Evolutionary conservation across 495 filamentous ascomycete species (phyloP), one percentile per base, ranked within the genome.

Genomic region (Cercophora scortea): DNA sequence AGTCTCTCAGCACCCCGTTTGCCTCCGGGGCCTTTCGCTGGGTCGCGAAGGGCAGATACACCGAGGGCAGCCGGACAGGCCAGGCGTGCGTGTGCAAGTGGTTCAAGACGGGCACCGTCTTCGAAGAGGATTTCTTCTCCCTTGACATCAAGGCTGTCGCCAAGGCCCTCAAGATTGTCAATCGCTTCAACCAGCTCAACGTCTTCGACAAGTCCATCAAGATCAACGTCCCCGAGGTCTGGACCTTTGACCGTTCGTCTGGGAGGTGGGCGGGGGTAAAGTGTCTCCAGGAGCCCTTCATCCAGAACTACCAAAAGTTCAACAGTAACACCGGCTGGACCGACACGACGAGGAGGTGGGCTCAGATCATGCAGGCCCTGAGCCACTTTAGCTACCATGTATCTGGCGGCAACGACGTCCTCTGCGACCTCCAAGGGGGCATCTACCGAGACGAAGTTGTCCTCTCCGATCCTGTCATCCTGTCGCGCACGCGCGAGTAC

Each of bases 371-470:
- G 66, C 68, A 72, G 51, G 68, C 70, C 4, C 56, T 73, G 36
- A 71, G 68, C 51, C 70, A 73, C 53, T 72, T 73, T 51, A 70
- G 67, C 52, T 73, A 71, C 55, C 63, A 71, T 51, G 25, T 66
- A 33, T 50, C 69, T 0, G 58, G 63, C 15, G 68, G 70, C 17
- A 55, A 66, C 25, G 57, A 64, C 38, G 61, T 73, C 11, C 57
- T 73, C 4, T 73, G 70, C 52, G 68, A 71, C 48, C 52, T 71
- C 5, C 68, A 72, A 41, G 69, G 69, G 44, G 69, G 67, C 47
- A 51, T 64, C 38, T 67, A 69, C 54, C 58, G 52, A 53, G 33
- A 47, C 25, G 57, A 63, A 44, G 44, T 63, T 33, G 54, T 67
- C 47, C 58, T 71, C 10, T 64, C 69, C 0, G 65, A 69, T 50